Evolutionary conservation across 2,329 filamentous ascomycete species (phyloP).

Genomic region (Tolypocladium ovalisporum): DNA sequence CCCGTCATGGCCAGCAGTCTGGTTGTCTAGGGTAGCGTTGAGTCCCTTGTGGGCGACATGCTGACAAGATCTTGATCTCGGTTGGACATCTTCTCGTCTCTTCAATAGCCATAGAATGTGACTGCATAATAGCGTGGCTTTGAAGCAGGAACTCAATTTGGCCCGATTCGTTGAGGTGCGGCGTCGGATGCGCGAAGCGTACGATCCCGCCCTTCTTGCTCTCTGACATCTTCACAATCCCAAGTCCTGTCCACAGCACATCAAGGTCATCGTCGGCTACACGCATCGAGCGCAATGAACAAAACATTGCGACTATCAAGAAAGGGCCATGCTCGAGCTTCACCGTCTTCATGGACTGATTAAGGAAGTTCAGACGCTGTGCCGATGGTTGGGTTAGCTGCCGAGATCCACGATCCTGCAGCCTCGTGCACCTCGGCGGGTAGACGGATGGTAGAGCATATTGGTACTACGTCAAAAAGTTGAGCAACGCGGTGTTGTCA

Average conservation of each 20-base stretch:
- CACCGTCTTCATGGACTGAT: not conserved
- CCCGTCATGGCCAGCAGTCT: not conserved
- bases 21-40: not conserved
- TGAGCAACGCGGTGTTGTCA: not conserved
- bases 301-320: too few species aligned
- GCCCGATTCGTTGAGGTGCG: not conserved
- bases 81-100: not conserved
- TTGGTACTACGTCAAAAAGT: not conserved
- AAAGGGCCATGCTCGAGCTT: too few species aligned
- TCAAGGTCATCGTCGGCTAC: too few species aligned
- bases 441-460: not conserved
- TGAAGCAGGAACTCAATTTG: not conserved
- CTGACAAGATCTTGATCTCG: not conserved
- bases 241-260: not conserved
- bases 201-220: not conserved
- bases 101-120: not conserved
- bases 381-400: not conserved
- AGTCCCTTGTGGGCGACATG: not conserved
- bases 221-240: not conserved
- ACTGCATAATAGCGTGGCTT: not conserved
- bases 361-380: not conserved
- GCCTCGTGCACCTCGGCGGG: not conserved
- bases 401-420: not conserved
- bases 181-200: not conserved
- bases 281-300: too few species aligned